These are phyloP conservation scores for Rhizophora mangle DNA, from an alignment of 345 rosid species.

Conservation along the genomic window DNA sequence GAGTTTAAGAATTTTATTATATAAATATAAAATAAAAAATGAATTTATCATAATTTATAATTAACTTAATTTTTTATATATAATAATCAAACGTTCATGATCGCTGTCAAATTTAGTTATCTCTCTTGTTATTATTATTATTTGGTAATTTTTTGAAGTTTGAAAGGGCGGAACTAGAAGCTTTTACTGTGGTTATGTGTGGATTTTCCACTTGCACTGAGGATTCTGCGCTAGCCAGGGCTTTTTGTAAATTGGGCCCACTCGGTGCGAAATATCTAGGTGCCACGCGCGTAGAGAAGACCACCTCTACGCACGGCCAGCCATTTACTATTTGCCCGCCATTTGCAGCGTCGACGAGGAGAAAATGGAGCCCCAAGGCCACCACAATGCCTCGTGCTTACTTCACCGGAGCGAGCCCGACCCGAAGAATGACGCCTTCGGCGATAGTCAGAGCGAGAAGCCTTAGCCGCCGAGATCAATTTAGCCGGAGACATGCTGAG, in stretches of 20 bases:
- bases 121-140: too few relatives aligned
- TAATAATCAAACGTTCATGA: too few relatives aligned
- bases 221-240: neutral
- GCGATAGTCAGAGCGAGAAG: conserved; percentile 28
- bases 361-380: conserved; percentile 15
- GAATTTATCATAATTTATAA: too few relatives aligned
- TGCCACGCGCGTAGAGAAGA: conserved; percentile 14
- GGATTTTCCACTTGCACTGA: too few relatives aligned
- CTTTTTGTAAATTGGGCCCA: conserved; percentile 31
- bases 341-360: conserved; percentile 11
- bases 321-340: conserved; percentile 33
- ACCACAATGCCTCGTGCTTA: conserved; percentile 46
- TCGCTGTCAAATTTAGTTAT: too few relatives aligned
- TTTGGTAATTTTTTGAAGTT: too few relatives aligned
- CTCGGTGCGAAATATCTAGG: conserved; percentile 23
- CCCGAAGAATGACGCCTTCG: conserved; percentile 38
- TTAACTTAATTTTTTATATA: too few relatives aligned
- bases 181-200: too few relatives aligned
- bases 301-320: conserved; percentile 18
- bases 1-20: too few relatives aligned
- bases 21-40: too few relatives aligned
- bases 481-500: conserved; percentile 53
- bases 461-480: conserved; percentile 44
- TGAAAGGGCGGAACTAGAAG: too few relatives aligned
- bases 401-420: conserved; percentile 62